Evolutionary conservation across 352 stramenopile genomes (phyloP).

Genomic region (Pythium apleroticum): DNA sequence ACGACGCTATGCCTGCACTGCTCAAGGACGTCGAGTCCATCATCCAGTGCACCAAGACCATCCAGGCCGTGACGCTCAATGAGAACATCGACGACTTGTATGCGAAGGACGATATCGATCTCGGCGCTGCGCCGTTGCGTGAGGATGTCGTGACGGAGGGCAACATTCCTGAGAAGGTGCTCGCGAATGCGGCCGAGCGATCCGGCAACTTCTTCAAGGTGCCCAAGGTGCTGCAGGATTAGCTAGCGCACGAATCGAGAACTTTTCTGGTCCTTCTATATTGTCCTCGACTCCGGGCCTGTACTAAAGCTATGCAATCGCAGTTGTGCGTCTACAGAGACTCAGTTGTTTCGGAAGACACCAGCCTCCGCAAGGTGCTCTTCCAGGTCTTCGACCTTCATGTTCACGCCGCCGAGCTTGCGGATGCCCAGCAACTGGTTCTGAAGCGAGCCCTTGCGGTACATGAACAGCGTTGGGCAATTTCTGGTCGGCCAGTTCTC

Average conservation of each 20-base stretch:
- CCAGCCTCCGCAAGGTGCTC: conserved; percentile 80
- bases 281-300: neutral
- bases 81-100: conserved; percentile 87
- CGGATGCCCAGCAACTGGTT: conserved; percentile 89
- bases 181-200: conserved; percentile 75
- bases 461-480: conserved; percentile 93
- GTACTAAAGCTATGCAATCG: neutral
- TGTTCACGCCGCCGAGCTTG: conserved; percentile 86
- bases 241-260: neutral
- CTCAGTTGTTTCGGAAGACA: conserved; percentile 55
- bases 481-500: conserved; percentile 93
- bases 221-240: conserved; percentile 84
- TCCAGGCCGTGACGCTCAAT: conserved; percentile 78
- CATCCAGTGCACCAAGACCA: conserved; percentile 86
- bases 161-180: conserved; percentile 65
- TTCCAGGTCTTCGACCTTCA: conserved; percentile 89
- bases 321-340: neutral
- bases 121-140: conserved; percentile 57
- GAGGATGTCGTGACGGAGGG: conserved; percentile 79
- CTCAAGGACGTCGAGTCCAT: conserved; percentile 85
- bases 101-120: conserved; percentile 55
- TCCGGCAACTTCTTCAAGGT: conserved; percentile 87
- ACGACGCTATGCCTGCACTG: conserved; percentile 64
- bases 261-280: neutral
- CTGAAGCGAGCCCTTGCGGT: conserved; percentile 86